Base-by-base conservation (phyloP, 805 yeast species). In the Yamadazyma takamatsuzukensis region DNA sequence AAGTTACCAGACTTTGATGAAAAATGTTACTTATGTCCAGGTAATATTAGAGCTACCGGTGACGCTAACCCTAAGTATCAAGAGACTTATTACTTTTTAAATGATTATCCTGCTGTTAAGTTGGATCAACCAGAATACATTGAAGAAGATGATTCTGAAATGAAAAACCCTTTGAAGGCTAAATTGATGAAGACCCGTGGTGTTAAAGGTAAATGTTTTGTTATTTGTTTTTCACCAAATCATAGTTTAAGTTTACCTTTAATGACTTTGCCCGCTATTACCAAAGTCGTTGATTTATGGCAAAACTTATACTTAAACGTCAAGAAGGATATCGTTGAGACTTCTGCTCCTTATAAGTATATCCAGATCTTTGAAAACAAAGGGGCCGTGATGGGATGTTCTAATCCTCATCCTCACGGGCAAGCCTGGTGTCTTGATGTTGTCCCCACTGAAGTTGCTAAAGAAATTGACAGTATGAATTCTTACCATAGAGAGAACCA, bases 371-470 rank as follows among this genome's bases (percentile, higher is more conserved):
- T 82, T 51, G 90, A 82, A 53, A 82, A 82, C 53, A 82, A 82
- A 55, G 89, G 89, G 18, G 64, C 78, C 25, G 82, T 84, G 5
- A 82, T 82, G 89, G 89, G 89, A 24, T 82, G 89, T 49, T 80
- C 87, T 3, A 82, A 82, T 49, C 82, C 86, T 2, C 90, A 82
- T 56, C 88, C 89, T 6, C 90, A 82, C 49, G 86, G 89, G 17
- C 90, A 82, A 59, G 85, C 83, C 10, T 82, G 90, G 90, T 75
- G 82, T 55, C 63, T 80, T 34, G 79, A 72, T 41, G 54, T 67
- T 5, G 60, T 80, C 10, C 89, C 90, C 5, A 74, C 74, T 22
- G 88, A 81, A 57, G 83, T 83, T 7, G 67, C 64, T 14, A 64
- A 68, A 33, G 88, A 82, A 53, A 60, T 78, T 30, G 54, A 48